Percentiles rank a stretch among this genome's conserved stretches.
These are phyloP conservation scores for Hypoxylon sp. DNA, from an alignment of 2,329 filamentous ascomycete species.

Conservation along the genomic window DNA sequence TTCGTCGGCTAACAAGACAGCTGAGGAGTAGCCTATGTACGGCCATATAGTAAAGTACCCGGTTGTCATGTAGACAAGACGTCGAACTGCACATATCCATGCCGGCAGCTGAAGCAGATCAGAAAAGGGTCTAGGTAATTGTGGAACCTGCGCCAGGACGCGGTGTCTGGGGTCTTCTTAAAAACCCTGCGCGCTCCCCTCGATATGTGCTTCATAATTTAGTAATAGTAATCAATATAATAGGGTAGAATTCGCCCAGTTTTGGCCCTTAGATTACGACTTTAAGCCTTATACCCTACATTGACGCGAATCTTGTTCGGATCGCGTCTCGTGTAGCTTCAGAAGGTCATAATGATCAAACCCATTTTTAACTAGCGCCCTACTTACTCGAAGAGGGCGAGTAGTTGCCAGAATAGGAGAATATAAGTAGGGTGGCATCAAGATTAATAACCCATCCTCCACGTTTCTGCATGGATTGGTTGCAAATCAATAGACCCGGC, in stretches of 20 bases:
- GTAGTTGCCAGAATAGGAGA: slow-evolving; percentile 24
- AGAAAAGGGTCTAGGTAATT: slow-evolving; percentile 26
- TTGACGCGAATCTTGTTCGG: background rate
- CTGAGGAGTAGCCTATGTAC: background rate
- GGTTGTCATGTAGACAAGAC: slow-evolving; percentile 7
- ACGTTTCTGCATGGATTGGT: slow-evolving; percentile 46
- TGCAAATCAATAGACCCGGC: slow-evolving; percentile 35
- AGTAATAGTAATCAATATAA: background rate
- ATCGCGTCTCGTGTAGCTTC: background rate
- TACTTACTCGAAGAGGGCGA: slow-evolving; percentile 15
- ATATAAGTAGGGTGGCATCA: slow-evolving; percentile 30
- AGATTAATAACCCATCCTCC: slow-evolving; percentile 40
- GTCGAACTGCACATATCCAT: background rate
- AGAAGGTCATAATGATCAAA: background rate
- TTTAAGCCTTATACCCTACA: background rate
- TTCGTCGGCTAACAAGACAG: slow-evolving; percentile 1
- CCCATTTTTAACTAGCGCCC: slow-evolving; percentile 14
- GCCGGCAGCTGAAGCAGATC: slow-evolving; percentile 10
- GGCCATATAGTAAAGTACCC: slow-evolving; percentile 3
- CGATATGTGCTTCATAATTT: background rate
- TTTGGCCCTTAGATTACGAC: background rate
- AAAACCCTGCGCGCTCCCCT: slow-evolving; percentile 4
- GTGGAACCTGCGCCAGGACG: slow-evolving; percentile 17
- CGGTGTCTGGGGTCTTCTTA: slow-evolving; percentile 7
- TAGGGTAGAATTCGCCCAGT: background rate